Base-by-base conservation (phyloP, 2,329 filamentous ascomycete species). In the Penicillium verrucosum region DNA sequence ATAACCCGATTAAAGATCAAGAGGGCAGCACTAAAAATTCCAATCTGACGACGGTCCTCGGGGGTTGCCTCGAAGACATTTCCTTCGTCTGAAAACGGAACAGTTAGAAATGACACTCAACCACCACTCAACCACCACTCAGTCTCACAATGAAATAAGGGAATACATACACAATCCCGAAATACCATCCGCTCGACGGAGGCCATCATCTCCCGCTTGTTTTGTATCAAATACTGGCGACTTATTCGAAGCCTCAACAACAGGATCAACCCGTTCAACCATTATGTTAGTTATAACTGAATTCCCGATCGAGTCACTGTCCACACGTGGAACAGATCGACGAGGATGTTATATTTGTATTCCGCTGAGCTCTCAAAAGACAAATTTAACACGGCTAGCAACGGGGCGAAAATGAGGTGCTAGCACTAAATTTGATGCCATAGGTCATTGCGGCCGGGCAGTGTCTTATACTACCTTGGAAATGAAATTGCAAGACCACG, bases 1-100 rank as follows among this genome's bases (percentile, higher is more conserved):
- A 80, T 74, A 37, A 79, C 74, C 2, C 78, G 74, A 61, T 80
- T 80, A 62, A 81, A 78, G 54, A 80, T 79, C 43, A 81, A 66
- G 54, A 79, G 76, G 2, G 77, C 66, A n/a, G 75, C 75, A 55
- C 70, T 75, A 57, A 76, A 56, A 8, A 75, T 64, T 43, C 75
- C 75, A 49, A 77, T 75, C 54, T 75, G 71, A 18, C 73, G 72
- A 41, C 73, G 70, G 54, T 68, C 60, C 2, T 75, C 72, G 8
- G 72, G 72, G 3, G 70, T 68, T 3, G 68, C 58, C 29, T 74
- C 68, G 32, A 70, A 73, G 43, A 73, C 64, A 66, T 73, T 69
- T 47, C 71, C 70, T 52, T 74, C 71, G 25, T 74, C 72, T 73
- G n/a, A 50, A 21, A 27, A 18, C 16, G 12, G n/a, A 21, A 49